Percentiles rank a stretch among this genome's conserved stretches.
phyloP scores from a whole-genome alignment of 192 early-diverging fungal genomes.

The Gryganskiella cystojenkinii region DNA sequence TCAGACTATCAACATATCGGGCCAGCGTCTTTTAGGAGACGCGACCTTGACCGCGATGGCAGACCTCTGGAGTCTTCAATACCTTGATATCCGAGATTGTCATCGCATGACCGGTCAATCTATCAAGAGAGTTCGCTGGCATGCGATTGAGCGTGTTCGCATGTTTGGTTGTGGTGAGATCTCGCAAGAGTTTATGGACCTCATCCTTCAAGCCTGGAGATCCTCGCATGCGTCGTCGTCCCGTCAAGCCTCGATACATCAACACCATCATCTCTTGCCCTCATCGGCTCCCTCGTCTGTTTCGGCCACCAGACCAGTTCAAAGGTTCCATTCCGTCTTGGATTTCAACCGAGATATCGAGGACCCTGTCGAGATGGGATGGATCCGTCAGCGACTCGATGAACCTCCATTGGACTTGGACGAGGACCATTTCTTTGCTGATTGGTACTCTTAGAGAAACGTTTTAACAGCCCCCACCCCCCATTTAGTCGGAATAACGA shows the following conservation, averaged over 20 bases:
- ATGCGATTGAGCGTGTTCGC: constrained; percentile 41
- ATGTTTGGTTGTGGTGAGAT: constrained; percentile 43
- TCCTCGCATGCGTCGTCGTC: constrained; percentile 2
- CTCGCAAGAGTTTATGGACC: constrained; percentile 49
- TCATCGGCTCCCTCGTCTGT: background rate
- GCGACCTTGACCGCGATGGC: constrained; percentile 30
- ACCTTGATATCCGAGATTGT: constrained; percentile 41
- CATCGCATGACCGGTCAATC: constrained; percentile 27
- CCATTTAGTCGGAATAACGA: background rate
- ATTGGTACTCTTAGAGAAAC: constrained; percentile 27
- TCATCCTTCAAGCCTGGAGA: constrained; percentile 42
- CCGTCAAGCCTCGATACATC: background rate
- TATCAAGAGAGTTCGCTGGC: constrained; percentile 44
- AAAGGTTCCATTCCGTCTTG: constrained; percentile 30
- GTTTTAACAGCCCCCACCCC: background rate
- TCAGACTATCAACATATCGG: constrained; percentile 34
- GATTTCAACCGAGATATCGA: constrained; percentile 31
- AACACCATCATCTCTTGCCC: background rate
- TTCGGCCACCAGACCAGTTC: background rate
- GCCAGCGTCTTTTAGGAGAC: constrained; percentile 36
- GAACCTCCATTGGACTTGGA: constrained; percentile 42
- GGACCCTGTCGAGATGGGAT: constrained; percentile 52
- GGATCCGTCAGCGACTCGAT: constrained; percentile 45
- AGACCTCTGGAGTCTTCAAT: constrained; percentile 45
- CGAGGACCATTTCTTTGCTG: constrained; percentile 50